Percentiles rank a stretch among this genome's conserved stretches.
Conservation (phyloP, 225 moss, liverwort and hornwort genomes). For the Thuidium tamariscinum region DNA sequence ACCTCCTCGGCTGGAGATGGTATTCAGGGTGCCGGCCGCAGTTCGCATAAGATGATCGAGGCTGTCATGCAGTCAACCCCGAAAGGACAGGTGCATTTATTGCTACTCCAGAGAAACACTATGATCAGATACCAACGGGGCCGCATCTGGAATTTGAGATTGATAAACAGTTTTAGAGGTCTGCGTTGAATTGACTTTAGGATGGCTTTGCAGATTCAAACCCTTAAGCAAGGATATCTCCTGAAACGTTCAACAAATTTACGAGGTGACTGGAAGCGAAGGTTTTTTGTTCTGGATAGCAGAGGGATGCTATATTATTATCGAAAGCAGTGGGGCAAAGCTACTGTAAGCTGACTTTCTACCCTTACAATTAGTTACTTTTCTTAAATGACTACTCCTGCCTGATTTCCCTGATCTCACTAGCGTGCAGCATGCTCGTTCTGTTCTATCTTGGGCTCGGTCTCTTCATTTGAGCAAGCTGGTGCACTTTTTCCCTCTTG, state of each 20-base stretch:
- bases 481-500: neutral
- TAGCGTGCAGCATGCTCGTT: neutral
- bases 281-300: slow-evolving; percentile 94
- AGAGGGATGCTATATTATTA: slow-evolving; percentile 92
- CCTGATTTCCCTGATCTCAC: neutral
- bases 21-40: slow-evolving; percentile 70
- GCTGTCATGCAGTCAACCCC: slow-evolving; percentile 95
- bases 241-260: slow-evolving; percentile 89
- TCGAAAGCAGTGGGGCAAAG: slow-evolving; percentile 97
- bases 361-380: neutral
- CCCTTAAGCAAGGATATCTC: slow-evolving; percentile 89
- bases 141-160: neutral
- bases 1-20: slow-evolving; percentile 59
- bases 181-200: neutral
- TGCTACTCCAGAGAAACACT: neutral
- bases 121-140: neutral
- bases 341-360: slow-evolving; percentile 39
- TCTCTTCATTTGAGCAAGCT: neutral
- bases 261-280: slow-evolving; percentile 94
- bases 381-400: neutral
- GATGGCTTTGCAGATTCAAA: slow-evolving; percentile 49
- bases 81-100: slow-evolving; percentile 56
- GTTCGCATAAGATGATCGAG: slow-evolving; percentile 84
- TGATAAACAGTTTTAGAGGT: neutral
- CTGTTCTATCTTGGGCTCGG: neutral